Percentiles rank a stretch among this genome's conserved stretches.
Conservation (phyloP, 2,329 filamentous ascomycete genomes). For the Paecilomyces sp. region DNA sequence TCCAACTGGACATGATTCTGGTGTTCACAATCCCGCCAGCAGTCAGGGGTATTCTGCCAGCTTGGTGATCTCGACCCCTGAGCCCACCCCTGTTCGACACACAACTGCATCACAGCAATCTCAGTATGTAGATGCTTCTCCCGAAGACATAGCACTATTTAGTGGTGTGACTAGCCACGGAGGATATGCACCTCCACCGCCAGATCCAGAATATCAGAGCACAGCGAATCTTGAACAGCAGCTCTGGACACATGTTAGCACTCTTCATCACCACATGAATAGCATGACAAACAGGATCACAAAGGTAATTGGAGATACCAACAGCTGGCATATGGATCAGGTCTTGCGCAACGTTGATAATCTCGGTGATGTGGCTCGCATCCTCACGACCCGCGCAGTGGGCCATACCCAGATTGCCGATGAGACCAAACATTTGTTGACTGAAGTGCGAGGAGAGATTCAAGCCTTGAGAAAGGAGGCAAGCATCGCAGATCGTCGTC, state of each 20-base stretch:
- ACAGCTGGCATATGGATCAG: slow-evolving; percentile 15
- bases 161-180: slow-evolving; percentile 12
- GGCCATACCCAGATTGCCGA: slow-evolving; percentile 9
- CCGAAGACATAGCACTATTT: neutral
- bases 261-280: slow-evolving; percentile 15
- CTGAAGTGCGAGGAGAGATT: slow-evolving; percentile 9
- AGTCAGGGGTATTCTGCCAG: neutral
- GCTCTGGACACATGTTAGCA: slow-evolving; percentile 9
- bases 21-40: neutral
- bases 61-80: neutral
- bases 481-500: neutral
- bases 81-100: neutral
- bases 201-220: slow-evolving; percentile 14
- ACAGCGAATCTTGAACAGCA: slow-evolving; percentile 15
- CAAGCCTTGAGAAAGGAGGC: neutral
- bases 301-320: slow-evolving; percentile 11
- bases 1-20: neutral
- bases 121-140: neutral
- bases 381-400: slow-evolving; percentile 8
- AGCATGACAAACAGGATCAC: slow-evolving; percentile 6
- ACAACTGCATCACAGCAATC: neutral
- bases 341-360: slow-evolving; percentile 12
- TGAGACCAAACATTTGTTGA: slow-evolving; percentile 6
- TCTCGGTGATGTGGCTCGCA: slow-evolving; percentile 9
- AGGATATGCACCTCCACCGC: slow-evolving; percentile 18